phyloP scores from a whole-genome alignment of 129 eudicot species.

The Artemisia tridentata region DNA sequence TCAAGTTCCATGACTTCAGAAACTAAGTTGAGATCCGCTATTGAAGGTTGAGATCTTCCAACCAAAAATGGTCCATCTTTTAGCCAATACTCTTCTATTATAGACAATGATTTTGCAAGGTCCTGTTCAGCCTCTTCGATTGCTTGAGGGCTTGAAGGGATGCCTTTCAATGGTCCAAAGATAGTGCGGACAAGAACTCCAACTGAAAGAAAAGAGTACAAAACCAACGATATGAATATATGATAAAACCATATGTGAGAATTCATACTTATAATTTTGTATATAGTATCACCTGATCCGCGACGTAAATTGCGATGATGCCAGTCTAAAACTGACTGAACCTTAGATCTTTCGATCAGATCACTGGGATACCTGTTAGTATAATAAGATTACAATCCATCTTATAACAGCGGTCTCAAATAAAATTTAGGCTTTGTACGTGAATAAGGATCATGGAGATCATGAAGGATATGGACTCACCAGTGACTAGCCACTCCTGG shows the following conservation, averaged over 20 bases:
- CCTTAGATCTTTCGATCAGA: conserved; percentile 57
- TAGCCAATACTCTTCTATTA: conserved; percentile 60
- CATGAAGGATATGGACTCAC: conserved; percentile 42
- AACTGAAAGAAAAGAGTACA: conserved; percentile 19
- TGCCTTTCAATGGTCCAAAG: conserved; percentile 43
- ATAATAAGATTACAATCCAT: not conserved
- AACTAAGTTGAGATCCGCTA: conserved; percentile 67
- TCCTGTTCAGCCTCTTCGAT: conserved; percentile 48
- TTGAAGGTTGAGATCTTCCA: conserved; percentile 64
- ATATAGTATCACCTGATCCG: conserved; percentile 55
- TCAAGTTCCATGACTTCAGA: conserved; percentile 74
- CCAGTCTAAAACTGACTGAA: conserved; percentile 87
- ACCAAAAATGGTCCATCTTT: conserved; percentile 55
- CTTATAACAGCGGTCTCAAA: not conserved
- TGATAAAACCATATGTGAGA: conserved; percentile 3
- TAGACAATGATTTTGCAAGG: conserved; percentile 42
- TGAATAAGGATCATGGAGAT: no score
- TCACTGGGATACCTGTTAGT: conserved; percentile 80
- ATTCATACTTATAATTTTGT: not conserved
- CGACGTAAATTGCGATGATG: conserved; percentile 85
- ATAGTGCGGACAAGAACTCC: conserved; percentile 33
- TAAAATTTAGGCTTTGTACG: no score
- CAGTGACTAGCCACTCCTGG: conserved; percentile 79
- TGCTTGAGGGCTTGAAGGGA: conserved; percentile 38
- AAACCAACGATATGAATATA: not conserved